A percentile compares a stretch with the other conserved stretches of the same genome.
phyloP scores from a whole-genome alignment of 805 yeast genomes.

The Gaillardinia entomophila region DNA sequence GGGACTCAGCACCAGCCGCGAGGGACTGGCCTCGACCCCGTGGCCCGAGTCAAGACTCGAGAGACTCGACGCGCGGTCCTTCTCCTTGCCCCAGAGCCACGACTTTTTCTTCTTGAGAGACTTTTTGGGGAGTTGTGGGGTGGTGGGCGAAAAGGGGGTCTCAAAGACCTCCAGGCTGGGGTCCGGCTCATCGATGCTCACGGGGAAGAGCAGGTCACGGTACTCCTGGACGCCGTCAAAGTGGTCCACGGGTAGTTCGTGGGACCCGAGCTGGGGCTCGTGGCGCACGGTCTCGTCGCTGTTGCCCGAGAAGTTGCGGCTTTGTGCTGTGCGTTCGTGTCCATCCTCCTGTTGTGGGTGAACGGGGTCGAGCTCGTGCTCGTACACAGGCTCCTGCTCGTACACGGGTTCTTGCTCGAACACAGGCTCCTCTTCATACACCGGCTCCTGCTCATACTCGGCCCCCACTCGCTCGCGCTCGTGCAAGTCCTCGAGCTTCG shows the following conservation, averaged over 20 bases:
- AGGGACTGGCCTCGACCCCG: constrained; percentile 5
- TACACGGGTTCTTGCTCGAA: no score
- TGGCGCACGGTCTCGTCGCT: background rate
- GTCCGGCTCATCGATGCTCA: background rate
- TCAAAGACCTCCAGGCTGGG: constrained; percentile 8
- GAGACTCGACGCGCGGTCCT: constrained; percentile 24
- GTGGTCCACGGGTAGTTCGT: background rate
- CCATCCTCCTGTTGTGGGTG: no score
- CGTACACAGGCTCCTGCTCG: no score
- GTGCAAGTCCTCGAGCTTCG: constrained; percentile 1
- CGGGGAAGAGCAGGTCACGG: constrained; percentile 1
- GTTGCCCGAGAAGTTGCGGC: background rate
- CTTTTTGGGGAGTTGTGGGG: constrained; percentile 6
- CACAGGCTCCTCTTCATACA: no score
- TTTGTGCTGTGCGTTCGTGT: no score
- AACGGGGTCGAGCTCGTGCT: no score
- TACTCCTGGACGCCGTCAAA: background rate
- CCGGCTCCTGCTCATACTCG: no score
- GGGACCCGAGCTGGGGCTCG: background rate
- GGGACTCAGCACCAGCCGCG: constrained; percentile 35
- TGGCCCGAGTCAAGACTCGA: constrained; percentile 19
- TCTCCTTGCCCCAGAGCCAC: constrained; percentile 36
- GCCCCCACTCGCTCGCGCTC: background rate
- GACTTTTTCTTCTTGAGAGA: constrained; percentile 30
- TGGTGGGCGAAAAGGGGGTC: constrained; percentile 1